These are phyloP conservation scores for Alternaria sp. DNA, from an alignment of 2,329 filamentous ascomycete genomes.

Conservation along the genomic window DNA sequence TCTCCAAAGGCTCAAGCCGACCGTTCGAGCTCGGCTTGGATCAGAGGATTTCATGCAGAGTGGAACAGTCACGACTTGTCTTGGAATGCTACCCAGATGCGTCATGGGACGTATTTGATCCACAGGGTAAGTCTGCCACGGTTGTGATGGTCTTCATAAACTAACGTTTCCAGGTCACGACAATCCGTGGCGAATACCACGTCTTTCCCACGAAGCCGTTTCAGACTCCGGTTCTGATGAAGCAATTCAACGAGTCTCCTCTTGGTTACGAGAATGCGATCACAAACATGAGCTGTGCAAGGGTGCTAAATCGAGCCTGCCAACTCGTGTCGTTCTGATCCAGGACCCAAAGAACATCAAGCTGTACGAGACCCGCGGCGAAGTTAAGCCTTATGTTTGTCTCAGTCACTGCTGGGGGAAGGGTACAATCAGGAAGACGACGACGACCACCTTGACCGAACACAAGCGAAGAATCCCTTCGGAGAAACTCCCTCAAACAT, in stretches of 20 bases:
- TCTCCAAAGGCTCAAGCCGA: neutral
- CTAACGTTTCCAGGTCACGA: neutral
- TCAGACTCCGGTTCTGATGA: neutral
- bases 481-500: constrained; percentile 10
- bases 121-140: neutral
- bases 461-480: constrained; percentile 7
- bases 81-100: neutral
- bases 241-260: neutral
- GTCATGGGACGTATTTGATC: neutral
- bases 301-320: neutral
- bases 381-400: neutral
- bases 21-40: neutral
- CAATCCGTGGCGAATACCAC: neutral
- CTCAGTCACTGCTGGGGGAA: constrained; percentile 12
- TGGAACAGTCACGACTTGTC: neutral
- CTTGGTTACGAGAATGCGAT: neutral
- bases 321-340: constrained; percentile 3
- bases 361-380: neutral
- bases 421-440: neutral
- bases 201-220: neutral
- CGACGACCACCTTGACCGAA: neutral
- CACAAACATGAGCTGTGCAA: neutral
- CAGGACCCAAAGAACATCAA: neutral
- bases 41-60: neutral
- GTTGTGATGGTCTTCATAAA: neutral